Evolutionary conservation across 1,284 basidiomycete species (phyloP), one percentile per base, ranked within the genome.

Genomic region (Filobasidium uniguttulatum): DNA sequence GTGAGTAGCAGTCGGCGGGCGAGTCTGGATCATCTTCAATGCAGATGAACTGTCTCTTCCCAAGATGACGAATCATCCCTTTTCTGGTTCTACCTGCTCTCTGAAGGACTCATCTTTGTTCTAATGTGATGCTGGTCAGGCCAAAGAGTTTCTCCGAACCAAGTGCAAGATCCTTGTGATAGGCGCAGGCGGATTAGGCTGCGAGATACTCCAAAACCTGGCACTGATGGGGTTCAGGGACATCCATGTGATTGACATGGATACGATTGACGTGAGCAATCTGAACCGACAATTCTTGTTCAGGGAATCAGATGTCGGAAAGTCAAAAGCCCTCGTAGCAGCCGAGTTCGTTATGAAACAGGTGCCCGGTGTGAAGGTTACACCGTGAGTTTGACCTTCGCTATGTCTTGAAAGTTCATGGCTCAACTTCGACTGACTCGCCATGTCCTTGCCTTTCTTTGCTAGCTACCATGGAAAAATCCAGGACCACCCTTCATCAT

Each of bases 201-300:
- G 90, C 71, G 89, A 94, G 74, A 93, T 94, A 60, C 75, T 94
- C 31, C 84, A 88, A 56, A 91, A 94, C 69, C 77, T 94, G 44
- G 89, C 90, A 22, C 71, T 96, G 56, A 66, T 86, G 47, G 94
- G 94, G 19, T 98, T 98, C 78, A 85, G 83, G 65, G 84, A 98
- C 63, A 94, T 98, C 56, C 88, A 98, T 73, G 90, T 99, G 58
- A 98, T 99, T 65, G 94, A 99, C 73, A 98, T 99, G 93, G 94
- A 99, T 73, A 97, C 93, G 4, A 99, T 98, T 66, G 94, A 99
- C 68, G 87, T 98, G 61, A 94, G 89, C 62, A 99, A 99, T 64
- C 75, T 99, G 59, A 99, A 99, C 70, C 79, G 94, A 40, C 94
- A 99, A 69, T 99, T 98, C 68, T 74, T 99, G 38, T 99, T 99